Evolutionary conservation across 2,329 filamentous ascomycete species (phyloP), one percentile per base, ranked within the genome.

Genomic region (Epichloe aotearoae): DNA sequence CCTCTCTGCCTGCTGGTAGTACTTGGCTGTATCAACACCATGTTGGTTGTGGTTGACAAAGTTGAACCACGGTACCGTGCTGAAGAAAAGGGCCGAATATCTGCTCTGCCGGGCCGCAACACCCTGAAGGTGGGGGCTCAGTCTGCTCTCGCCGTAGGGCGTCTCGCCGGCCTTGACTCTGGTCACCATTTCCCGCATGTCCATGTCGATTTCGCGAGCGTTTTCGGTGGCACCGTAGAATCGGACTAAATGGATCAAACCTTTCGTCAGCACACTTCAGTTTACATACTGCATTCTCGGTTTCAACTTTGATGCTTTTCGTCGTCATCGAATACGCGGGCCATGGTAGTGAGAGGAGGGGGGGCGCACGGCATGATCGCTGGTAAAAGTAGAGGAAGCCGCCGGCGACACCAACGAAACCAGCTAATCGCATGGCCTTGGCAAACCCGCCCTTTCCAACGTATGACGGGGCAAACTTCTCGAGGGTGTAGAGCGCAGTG

Each of bases 161-260:
- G 93, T 78, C 73, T 95, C 79, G 57, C 91, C 91, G 53, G 78
- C 80, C 79, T 97, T 98, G 66, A 97, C 90, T 72, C 91, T 94
- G 67, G 83, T 80, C 38, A 96, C 90, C 93, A 98, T 98, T 71
- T 98, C 93, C 57, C 81, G 80, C 90, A 97, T 97, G 66, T 98
- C 93, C 84, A 95, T 84, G 57, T 95, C 86, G 52, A 93, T 74
- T 69, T 98, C 93, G 61, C 93, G 83, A 50, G 83, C 73, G 72
- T 98, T 98, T 70, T 98, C 93, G 46, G 80, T 83, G 70, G 90
- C 88, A 61, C 93, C 93, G 72, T 96, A 97, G 73, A 98, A 97
- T 57, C 93, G 86, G 63, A 91, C 89, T 95, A 63, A 6, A 17
- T 3, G 11, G 2, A 44, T 36, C 14, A 34, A 34, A 7, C 14